These are phyloP conservation scores for Brettanomyces nanus DNA, from an alignment of 805 yeast species.

Conservation along the genomic window DNA sequence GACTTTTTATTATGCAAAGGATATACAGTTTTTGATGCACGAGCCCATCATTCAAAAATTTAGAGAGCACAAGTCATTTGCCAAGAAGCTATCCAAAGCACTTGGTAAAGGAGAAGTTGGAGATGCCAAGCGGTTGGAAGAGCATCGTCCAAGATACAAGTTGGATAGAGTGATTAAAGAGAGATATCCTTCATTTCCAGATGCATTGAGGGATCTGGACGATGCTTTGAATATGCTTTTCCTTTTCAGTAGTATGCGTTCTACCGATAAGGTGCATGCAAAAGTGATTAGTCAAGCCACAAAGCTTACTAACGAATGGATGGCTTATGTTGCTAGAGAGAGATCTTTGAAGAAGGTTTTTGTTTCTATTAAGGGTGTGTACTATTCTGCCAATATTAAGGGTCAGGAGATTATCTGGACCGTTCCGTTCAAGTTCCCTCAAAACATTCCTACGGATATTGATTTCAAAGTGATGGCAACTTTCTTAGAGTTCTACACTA, in stretches of 20 bases:
- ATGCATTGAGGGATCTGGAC: constrained; percentile 88
- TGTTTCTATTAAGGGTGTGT: constrained; percentile 95
- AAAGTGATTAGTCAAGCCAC: constrained; percentile 84
- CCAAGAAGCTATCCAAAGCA: constrained; percentile 82
- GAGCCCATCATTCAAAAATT: constrained; percentile 89
- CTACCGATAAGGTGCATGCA: constrained; percentile 73
- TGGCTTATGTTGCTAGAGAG: constrained; percentile 85
- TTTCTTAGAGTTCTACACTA: constrained; percentile 91
- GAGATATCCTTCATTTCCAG: constrained; percentile 88
- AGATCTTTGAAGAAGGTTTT: constrained; percentile 78
- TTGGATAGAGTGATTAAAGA: constrained; percentile 89
- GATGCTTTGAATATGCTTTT: constrained; percentile 95
- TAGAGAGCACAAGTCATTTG: constrained; percentile 91
- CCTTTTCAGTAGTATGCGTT: constrained; percentile 90
- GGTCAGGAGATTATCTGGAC: constrained; percentile 96
- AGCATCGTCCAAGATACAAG: constrained; percentile 73
- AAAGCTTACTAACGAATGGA: constrained; percentile 86
- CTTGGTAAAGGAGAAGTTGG: constrained; percentile 87
- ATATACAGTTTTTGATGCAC: constrained; percentile 88
- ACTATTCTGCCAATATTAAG: constrained; percentile 80
- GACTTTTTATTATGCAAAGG: constrained; percentile 89
- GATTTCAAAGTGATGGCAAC: constrained; percentile 97
- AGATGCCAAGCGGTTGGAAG: constrained; percentile 81
- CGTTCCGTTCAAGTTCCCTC: constrained; percentile 95
- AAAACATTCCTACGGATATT: constrained; percentile 86